phyloP scores from a whole-genome alignment of 805 yeast species.

The Starmerella floris region DNA sequence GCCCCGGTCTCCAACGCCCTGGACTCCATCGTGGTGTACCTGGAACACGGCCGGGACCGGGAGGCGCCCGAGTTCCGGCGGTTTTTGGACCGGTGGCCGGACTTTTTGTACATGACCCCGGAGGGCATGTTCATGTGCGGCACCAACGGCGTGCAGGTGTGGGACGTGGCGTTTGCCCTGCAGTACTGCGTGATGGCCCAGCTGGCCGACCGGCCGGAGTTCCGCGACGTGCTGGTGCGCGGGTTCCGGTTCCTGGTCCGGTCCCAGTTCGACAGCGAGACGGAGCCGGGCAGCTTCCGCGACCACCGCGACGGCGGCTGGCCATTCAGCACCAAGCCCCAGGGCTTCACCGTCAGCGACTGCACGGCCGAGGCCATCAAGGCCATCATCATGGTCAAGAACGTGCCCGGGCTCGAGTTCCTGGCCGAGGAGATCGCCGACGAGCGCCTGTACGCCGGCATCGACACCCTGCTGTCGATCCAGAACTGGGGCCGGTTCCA shows the following conservation, averaged over 20 bases:
- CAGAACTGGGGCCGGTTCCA: slow-evolving; percentile 73
- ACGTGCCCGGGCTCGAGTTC: slow-evolving; percentile 41
- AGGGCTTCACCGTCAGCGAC: slow-evolving; percentile 93
- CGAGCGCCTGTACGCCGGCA: slow-evolving; percentile 46
- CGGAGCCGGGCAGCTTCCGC: slow-evolving; percentile 64
- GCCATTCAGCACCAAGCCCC: slow-evolving; percentile 92
- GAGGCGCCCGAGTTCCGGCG: slow-evolving; percentile 43
- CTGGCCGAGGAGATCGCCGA: slow-evolving; percentile 41
- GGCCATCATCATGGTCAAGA: slow-evolving; percentile 82
- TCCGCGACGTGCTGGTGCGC: slow-evolving; percentile 45
- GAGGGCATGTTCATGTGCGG: slow-evolving; percentile 92
- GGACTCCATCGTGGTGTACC: slow-evolving; percentile 55
- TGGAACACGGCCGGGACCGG: slow-evolving; percentile 53
- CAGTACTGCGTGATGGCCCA: slow-evolving; percentile 76
- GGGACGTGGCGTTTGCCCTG: slow-evolving; percentile 89
- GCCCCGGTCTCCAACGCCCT: slow-evolving; percentile 92
- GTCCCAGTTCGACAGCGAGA: slow-evolving; percentile 74
- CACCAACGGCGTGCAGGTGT: slow-evolving; percentile 91
- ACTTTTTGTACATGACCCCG: slow-evolving; percentile 69
- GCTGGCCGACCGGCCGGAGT: slow-evolving; percentile 54
- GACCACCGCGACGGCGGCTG: slow-evolving; percentile 81
- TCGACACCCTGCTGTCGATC: slow-evolving; percentile 59
- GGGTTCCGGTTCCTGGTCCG: slow-evolving; percentile 62
- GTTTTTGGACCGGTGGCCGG: slow-evolving; percentile 50
- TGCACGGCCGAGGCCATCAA: slow-evolving; percentile 94